A percentile compares a stretch with the other conserved stretches of the same genome.
Evolutionary conservation across 495 filamentous ascomycete genomes (phyloP).

Genomic region (Staphylotrichum tortipilum): DNA sequence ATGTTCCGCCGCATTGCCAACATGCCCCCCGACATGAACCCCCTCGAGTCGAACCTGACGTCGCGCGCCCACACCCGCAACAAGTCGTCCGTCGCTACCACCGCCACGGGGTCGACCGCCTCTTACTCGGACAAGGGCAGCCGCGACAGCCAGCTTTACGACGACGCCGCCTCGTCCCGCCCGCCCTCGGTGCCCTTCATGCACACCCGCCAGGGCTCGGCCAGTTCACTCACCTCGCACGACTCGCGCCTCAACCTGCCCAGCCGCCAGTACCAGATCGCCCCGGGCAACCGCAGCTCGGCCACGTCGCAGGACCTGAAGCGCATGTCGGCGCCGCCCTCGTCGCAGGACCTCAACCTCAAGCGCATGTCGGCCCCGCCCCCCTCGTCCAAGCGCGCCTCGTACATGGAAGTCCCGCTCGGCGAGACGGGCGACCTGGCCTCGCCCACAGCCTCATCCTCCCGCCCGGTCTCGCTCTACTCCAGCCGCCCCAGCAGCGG

Average conservation of each 20-base stretch:
- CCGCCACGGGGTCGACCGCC: too few species aligned
- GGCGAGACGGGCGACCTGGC: conserved; percentile 26
- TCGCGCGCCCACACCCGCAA: conserved; percentile 66
- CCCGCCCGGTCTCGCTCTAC: conserved; percentile 19
- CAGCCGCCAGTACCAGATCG: conserved; percentile 41
- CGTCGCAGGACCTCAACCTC: too few species aligned
- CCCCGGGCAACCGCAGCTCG: conserved; percentile 35
- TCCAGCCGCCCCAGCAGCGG: conserved; percentile 22
- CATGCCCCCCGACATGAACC: conserved; percentile 88
- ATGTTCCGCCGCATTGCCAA: conserved; percentile 71
- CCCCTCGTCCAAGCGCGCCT: conserved; percentile 22
- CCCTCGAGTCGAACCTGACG: conserved; percentile 77
- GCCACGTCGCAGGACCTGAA: conserved; percentile 31
- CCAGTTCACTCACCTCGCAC: conserved; percentile 37
- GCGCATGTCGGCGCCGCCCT: conserved; percentile 30
- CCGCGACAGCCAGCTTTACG: conserved; percentile 43
- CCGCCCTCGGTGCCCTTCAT: conserved; percentile 64
- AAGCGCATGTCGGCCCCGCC: conserved; percentile 35
- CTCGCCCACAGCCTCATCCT: too few species aligned
- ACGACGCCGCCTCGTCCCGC: conserved; percentile 50
- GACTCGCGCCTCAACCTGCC: conserved; percentile 45
- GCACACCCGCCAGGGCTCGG: conserved; percentile 58
- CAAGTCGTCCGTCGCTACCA: conserved; percentile 57
- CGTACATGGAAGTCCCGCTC: conserved; percentile 32
- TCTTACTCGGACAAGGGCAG: conserved; percentile 45